Conservation (phyloP, 148 eudicot genomes). For the Gaultheria prostrata region DNA sequence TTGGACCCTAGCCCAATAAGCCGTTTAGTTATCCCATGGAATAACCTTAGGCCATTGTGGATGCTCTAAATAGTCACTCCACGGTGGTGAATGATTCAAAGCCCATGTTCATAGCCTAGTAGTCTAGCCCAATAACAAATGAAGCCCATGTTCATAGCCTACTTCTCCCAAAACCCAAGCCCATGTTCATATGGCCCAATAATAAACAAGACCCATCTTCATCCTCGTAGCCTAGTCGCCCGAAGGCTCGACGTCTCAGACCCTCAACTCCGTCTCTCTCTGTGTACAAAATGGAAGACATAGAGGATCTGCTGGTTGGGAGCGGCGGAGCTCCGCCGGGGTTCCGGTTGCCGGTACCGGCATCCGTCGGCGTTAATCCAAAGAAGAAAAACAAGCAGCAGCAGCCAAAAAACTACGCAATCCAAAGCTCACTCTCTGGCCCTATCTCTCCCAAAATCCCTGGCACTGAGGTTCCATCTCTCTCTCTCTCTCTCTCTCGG, state of each 20-base stretch:
- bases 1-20: too few species aligned
- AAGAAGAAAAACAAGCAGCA: slow-evolving; percentile 42
- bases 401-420: slow-evolving; percentile 20
- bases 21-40: too few species aligned
- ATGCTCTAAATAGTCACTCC: too few species aligned
- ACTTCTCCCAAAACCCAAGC: not conserved
- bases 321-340: slow-evolving; percentile 75
- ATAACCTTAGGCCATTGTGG: too few species aligned
- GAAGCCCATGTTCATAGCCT: not conserved
- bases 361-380: slow-evolving; percentile 60
- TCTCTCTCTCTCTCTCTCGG: not conserved
- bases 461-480: slow-evolving; percentile 73
- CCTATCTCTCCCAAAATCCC: slow-evolving; percentile 61
- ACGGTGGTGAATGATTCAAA: not conserved
- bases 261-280: not conserved
- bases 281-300: slow-evolving; percentile 67
- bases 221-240: not conserved
- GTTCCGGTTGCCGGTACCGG: slow-evolving; percentile 61
- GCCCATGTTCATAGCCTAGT: not conserved
- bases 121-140: not conserved
- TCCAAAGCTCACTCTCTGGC: slow-evolving; percentile 39
- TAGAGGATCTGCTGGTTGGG: slow-evolving; percentile 78
- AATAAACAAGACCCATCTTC: not conserved
- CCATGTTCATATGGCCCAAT: not conserved
- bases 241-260: not conserved